phyloP scores from a whole-genome alignment of 352 stramenopile genomes.

The Plasmopara halstedii region DNA sequence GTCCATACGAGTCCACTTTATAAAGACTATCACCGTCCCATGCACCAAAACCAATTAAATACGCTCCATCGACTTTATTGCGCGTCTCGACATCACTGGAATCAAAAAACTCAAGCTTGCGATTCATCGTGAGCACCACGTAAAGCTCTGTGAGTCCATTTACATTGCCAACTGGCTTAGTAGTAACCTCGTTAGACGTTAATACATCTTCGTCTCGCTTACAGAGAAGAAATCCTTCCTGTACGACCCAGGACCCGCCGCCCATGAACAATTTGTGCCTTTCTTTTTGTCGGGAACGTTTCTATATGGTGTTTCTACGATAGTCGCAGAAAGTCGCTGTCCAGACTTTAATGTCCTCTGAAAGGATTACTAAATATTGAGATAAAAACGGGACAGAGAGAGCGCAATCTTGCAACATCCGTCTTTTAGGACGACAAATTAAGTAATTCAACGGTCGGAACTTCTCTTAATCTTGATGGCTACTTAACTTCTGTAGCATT shows the following conservation, averaged over 20 bases:
- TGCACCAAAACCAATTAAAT: slow-evolving; percentile 58
- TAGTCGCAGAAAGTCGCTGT: slow-evolving; percentile 14
- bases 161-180: background rate
- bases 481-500: slow-evolving; percentile 6
- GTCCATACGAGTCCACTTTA: slow-evolving; percentile 67
- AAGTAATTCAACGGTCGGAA: slow-evolving; percentile 2
- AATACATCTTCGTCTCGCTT: slow-evolving; percentile 20
- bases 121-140: slow-evolving; percentile 68
- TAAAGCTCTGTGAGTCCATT: slow-evolving; percentile 44
- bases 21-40: slow-evolving; percentile 70
- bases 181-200: slow-evolving; percentile 1
- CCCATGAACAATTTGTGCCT: slow-evolving; percentile 19
- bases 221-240: slow-evolving; percentile 47
- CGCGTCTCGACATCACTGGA: slow-evolving; percentile 20
- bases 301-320: slow-evolving; percentile 19
- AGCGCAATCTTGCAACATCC: background rate
- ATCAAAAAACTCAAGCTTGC: slow-evolving; percentile 74
- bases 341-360: slow-evolving; percentile 1
- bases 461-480: background rate
- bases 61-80: slow-evolving; percentile 32
- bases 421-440: slow-evolving; percentile 11
- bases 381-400: background rate
- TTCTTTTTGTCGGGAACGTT: slow-evolving; percentile 2
- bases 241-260: slow-evolving; percentile 44
- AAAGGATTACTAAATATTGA: slow-evolving; percentile 5